Base-by-base conservation (phyloP, 2,329 filamentous ascomycete species). In the Fusarium sororula region DNA sequence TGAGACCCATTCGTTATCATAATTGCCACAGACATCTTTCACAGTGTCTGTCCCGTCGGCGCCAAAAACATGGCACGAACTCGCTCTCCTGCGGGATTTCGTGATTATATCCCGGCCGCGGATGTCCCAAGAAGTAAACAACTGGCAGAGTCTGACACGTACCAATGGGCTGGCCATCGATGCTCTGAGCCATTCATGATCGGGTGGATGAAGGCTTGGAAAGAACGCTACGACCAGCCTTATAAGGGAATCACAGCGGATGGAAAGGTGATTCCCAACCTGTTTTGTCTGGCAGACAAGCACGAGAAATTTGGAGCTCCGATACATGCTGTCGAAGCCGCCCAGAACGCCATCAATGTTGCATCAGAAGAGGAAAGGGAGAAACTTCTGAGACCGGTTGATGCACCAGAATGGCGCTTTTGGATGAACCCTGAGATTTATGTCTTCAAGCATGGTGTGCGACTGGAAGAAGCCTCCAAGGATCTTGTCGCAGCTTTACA, bases 351-450 rank as follows among this genome's bases (percentile, higher is more conserved):
- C 5, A 54, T 74, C 30, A 28, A 63, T 15, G 11, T 56, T 41
- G 58, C 71, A 35, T 54, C 69, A 26, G 32, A 37, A 39, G 65
- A 70, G 28, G 87, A 93, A 74, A 84, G 81, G 44, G 70, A 83
- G 24, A 82, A 83, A 28, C 78, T 91, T 0, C 80, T 81, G 38
- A 89, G 91, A 77, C 89, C 91, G 77, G 85, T 94, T 73, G 89
- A 92, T 81, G 89, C 90, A 7, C 88, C 88, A 24, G 89, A 93
- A 78, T 94, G 92, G 91, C 88, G 92, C 57, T 89, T 90, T 18
- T 88, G 86, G 86, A 86, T 85, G 14, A 94, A 94, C 79, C 92
- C 92, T 0, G 92, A 94, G 79, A 92, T 94, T 73, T 84, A 93
- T 4, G 82, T 93, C 20, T 87, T 88, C 66, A 83, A 90, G 79